Conservation (phyloP, 2,329 filamentous ascomycete species). For the Neopestalotiopsis sp. region DNA sequence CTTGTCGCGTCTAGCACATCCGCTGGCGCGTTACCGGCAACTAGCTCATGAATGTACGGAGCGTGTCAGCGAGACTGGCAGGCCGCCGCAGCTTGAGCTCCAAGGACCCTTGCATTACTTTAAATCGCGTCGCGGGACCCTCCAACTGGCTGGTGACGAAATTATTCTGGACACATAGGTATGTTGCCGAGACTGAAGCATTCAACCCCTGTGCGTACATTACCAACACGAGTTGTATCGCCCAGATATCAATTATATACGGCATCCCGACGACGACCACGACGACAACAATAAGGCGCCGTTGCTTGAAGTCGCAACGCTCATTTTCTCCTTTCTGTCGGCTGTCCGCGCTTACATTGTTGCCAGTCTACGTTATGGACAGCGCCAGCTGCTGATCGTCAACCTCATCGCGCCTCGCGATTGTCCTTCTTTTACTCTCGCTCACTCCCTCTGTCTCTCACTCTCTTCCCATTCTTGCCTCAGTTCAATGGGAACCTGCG, state of each 20-base stretch:
- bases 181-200: neutral
- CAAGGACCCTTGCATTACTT: neutral
- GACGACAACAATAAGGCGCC: neutral
- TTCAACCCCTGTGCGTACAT: neutral
- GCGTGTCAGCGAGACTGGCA: no score
- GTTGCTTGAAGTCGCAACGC: neutral
- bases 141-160: neutral
- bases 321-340: neutral
- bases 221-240: no score
- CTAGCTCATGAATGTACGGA: no score
- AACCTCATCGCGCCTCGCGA: neutral
- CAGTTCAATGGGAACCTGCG: neutral
- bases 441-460: no score
- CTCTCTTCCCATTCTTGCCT: neutral
- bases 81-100: no score
- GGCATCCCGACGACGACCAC: no score
- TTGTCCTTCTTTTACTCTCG: neutral
- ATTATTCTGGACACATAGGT: conserved; percentile 1
- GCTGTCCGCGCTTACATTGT: neutral
- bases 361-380: neutral
- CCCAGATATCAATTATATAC: no score
- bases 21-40: no score
- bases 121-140: conserved; percentile 6
- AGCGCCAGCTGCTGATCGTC: neutral
- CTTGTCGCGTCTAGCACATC: no score